Evolutionary conservation across 176 grass and related monocot species (phyloP), one percentile per base, ranked within the genome.

Genomic region (Typha latifolia): DNA sequence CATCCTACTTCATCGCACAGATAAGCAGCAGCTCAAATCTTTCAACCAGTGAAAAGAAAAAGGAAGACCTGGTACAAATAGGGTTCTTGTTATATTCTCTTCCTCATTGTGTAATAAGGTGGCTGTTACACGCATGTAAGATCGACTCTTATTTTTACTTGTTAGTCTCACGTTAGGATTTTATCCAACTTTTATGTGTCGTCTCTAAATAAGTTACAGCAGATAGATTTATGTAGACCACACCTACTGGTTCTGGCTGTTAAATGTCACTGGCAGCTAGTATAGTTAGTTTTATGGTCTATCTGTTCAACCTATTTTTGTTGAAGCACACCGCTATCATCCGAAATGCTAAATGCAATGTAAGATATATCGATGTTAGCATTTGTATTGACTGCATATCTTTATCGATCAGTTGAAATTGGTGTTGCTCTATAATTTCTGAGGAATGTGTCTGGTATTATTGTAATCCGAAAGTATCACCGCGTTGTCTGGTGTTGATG

Each of bases 1-100:
- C 85, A 82, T 21, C 93, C 88, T 4, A 71, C 84, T 22, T 53
- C 82, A 31, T 85, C 88, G 34, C 78, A 84, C 48, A 61, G 86
- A 68, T 93, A 78, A 99, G 73, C 31, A 3, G 13, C 63, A 67
- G 27, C 53, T 59, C 53, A 21, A 59, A 16, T 19, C 20, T 59
- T 59, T 19, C 53, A 21, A 59, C 37, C 37, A 43, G 7, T 43
- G 37, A 43, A 29, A 29, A 43, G 37, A 43, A 43, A 43, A 43
- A 37, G 32, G 24, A 14, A 61, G 64, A 15, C 3, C 19, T 59
- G 32, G 15, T 49, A 3, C 49, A 13, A 6, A 59, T 2, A 5
- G 20, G 53, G 16, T 21, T 59, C 16, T 21, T 59, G 14, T 21
- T 19, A 21, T 6, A 19, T 21, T 59, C 53, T 59, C 53, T 59